Conservation (phyloP, 2,329 filamentous ascomycete genomes). For the Aspergillus pseudonomiae region DNA sequence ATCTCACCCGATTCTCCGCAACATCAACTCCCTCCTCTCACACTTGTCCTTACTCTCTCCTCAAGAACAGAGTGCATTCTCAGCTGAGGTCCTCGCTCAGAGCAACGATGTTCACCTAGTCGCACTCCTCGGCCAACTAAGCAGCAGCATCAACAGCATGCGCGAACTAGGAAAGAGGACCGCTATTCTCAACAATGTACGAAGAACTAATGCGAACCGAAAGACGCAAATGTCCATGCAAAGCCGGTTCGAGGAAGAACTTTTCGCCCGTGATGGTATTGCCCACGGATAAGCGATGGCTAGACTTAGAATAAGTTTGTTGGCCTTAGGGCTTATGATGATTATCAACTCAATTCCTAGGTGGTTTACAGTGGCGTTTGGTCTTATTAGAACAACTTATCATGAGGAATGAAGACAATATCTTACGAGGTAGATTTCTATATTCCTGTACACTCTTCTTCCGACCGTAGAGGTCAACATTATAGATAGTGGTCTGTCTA, state of each 20-base stretch:
- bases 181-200: slow-evolving; percentile 55
- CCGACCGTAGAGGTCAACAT: not conserved
- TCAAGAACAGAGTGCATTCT: slow-evolving; percentile 65
- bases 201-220: slow-evolving; percentile 24
- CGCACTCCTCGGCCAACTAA: slow-evolving; percentile 72
- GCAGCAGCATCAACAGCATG: slow-evolving; percentile 71
- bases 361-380: slow-evolving; percentile 1
- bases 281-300: slow-evolving; percentile 8
- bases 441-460: no score
- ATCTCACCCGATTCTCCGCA: slow-evolving; percentile 76
- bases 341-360: not conserved
- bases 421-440: not conserved
- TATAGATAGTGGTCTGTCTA: not conserved
- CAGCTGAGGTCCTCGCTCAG: slow-evolving; percentile 73
- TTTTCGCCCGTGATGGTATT: slow-evolving; percentile 23
- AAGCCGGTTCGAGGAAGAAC: slow-evolving; percentile 33
- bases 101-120: slow-evolving; percentile 83
- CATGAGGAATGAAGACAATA: slow-evolving; percentile 14
- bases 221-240: slow-evolving; percentile 28
- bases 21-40: slow-evolving; percentile 82
- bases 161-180: slow-evolving; percentile 78
- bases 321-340: not conserved
- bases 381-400: slow-evolving; percentile 5
- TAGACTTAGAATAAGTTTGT: not conserved
- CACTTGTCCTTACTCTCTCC: slow-evolving; percentile 82